These are phyloP conservation scores for Isabelozyma heimii DNA, from an alignment of 805 yeast genomes.

Conservation along the genomic window DNA sequence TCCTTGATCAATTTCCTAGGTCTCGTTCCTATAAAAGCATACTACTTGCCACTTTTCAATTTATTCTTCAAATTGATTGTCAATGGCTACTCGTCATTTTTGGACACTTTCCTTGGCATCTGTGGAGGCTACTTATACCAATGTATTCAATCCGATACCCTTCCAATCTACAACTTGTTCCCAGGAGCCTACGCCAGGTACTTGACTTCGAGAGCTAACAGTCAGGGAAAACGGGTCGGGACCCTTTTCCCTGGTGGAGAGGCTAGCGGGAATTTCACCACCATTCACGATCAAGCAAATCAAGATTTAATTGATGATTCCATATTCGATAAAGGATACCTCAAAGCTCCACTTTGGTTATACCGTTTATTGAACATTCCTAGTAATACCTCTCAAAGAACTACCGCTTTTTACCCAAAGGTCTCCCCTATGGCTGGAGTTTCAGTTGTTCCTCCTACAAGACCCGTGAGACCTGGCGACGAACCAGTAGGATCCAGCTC, in stretches of 20 bases:
- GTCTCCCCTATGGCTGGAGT: conserved; percentile 1
- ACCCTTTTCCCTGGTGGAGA: conserved; percentile 7
- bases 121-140: conserved; percentile 57
- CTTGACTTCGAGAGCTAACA: conserved; percentile 1
- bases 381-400: conserved; percentile 16
- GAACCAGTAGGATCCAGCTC: neutral
- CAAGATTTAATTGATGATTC: conserved; percentile 32
- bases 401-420: conserved; percentile 22
- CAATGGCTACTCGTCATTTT: conserved; percentile 40
- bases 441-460: neutral
- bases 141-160: conserved; percentile 58
- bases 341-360: conserved; percentile 52
- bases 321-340: conserved; percentile 50
- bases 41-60: conserved; percentile 48
- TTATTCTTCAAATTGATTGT: conserved; percentile 33
- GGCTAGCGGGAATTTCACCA: conserved; percentile 3
- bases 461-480: neutral
- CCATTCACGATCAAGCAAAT: neutral
- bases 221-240: conserved; percentile 30
- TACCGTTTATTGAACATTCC: conserved; percentile 32
- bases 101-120: conserved; percentile 48
- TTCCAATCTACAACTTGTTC: conserved; percentile 38
- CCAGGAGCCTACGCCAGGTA: conserved; percentile 25
- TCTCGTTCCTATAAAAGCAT: conserved; percentile 52
- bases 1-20: conserved; percentile 52